Conservation (phyloP, 2,329 filamentous ascomycete species). For the Gnomoniopsis sp. region DNA sequence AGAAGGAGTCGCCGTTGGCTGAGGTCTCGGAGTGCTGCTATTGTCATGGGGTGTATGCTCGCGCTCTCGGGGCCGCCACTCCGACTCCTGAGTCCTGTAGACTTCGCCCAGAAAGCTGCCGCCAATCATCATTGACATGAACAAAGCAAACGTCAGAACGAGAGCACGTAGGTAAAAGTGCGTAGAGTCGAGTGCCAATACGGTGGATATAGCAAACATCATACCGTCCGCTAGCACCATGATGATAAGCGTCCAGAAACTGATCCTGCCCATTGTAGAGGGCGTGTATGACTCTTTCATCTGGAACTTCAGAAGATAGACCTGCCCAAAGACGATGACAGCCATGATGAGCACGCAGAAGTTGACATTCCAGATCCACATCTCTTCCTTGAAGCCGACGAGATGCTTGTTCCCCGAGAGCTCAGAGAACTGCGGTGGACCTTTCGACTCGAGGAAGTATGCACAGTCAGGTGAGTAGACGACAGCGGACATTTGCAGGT, state of each 20-base stretch:
- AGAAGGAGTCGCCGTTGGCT: conserved; percentile 24
- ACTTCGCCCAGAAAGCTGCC: conserved; percentile 58
- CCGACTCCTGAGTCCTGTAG: conserved; percentile 58
- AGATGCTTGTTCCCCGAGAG: conserved; percentile 53
- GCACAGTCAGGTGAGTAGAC: conserved; percentile 67
- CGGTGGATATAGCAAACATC: conserved; percentile 53
- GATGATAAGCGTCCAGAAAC: conserved; percentile 58
- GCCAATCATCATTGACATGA: conserved; percentile 56
- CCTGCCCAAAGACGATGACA: conserved; percentile 56
- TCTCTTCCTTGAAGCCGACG: conserved; percentile 57
- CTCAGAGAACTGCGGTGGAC: conserved; percentile 52
- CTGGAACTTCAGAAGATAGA: conserved; percentile 59
- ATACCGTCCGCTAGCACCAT: conserved; percentile 64
- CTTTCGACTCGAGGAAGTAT: conserved; percentile 63
- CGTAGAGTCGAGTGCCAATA: conserved; percentile 53
- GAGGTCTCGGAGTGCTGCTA: conserved; percentile 22
- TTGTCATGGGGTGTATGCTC: conserved; percentile 26
- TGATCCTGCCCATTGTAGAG: conserved; percentile 63
- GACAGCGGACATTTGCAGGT: conserved; percentile 59
- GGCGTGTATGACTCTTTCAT: conserved; percentile 66
- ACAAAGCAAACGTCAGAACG: conserved; percentile 47
- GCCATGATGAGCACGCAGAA: conserved; percentile 57
- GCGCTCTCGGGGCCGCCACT: conserved; percentile 42
- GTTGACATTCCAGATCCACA: conserved; percentile 54
- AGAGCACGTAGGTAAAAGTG: conserved; percentile 57